Base-by-base conservation (phyloP, 164 flowering plant species). In the Hamamelis virginiana region DNA sequence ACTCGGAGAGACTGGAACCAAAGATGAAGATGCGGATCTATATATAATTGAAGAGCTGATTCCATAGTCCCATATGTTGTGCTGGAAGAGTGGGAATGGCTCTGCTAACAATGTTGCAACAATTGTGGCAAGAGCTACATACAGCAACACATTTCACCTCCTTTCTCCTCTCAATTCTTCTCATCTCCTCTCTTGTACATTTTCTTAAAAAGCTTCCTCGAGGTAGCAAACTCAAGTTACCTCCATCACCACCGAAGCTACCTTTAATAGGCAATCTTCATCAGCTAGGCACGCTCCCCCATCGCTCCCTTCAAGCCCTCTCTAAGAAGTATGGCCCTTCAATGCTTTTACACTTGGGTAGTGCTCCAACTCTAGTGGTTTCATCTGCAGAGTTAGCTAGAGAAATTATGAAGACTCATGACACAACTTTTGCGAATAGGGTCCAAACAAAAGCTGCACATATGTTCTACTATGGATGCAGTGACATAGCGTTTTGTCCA, bases 201-300 rank as follows among this genome's bases (percentile, higher is more conserved):
- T 5, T 22, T 23, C 8, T 64, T 2, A n/a, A n/a, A n/a, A 19
- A n/a, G 0, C n/a, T 43, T 14, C 8, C 11, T 19, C 19, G 19
- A 25, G 25, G 38, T 22, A 50, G 21, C 16, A n/a, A n/a, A n/a
- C n/a, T n/a, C n/a, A n/a, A n/a, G n/a, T n/a, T n/a, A n/a, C n/a
- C n/a, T n/a, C n/a, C 86, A 3, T 75, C 83, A 3, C 88, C 84
- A 14, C 75, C 74, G 26, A 78, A 69, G 71, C 75, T 86, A 0
- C 90, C 90, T 0, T 19, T 84, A 8, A 73, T 84, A 1, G 87
- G 90, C 1, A 80, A 84, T 69, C n/a, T n/a, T n/a, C n/a, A n/a
- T n/a, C n/a, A n/a, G n/a, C n/a, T n/a, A n/a, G n/a, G n/a, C n/a
- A n/a, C 33, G 0, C 60, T 62, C 21, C 78, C 71, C 0, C 81